phyloP scores from a whole-genome alignment of 129 eudicot species.

The Mikania micrantha region DNA sequence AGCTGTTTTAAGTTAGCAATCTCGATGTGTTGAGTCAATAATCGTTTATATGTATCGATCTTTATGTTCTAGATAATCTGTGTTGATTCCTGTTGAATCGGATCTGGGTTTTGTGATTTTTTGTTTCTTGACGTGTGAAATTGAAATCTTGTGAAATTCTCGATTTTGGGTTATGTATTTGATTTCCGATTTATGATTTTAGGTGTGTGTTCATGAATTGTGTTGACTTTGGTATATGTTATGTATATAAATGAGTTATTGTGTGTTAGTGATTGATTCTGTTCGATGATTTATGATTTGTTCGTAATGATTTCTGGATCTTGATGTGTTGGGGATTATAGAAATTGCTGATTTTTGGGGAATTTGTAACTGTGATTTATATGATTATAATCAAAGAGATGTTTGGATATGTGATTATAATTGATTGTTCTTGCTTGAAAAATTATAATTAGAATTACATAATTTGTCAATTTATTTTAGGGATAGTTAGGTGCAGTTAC shows the following conservation, averaged over 20 bases:
- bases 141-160: not conserved
- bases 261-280: not conserved
- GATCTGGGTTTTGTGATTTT: slow-evolving; percentile 28
- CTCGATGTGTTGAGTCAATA: not conserved
- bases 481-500: not conserved
- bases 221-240: not conserved
- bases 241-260: not conserved
- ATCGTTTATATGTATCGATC: slow-evolving; percentile 21
- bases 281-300: not conserved
- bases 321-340: not conserved
- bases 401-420: slow-evolving; percentile 2
- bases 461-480: not conserved
- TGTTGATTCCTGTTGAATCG: slow-evolving; percentile 1
- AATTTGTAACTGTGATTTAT: not conserved
- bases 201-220: slow-evolving; percentile 7
- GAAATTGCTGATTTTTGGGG: not conserved
- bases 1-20: not conserved
- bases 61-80: slow-evolving; percentile 14
- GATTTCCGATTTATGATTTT: not conserved
- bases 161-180: not conserved
- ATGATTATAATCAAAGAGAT: slow-evolving; percentile 1
- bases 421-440: not conserved
- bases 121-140: slow-evolving; percentile 6
- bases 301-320: not conserved
- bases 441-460: not conserved